Evolutionary conservation across 2,329 filamentous ascomycete genomes (phyloP), one percentile per base, ranked within the genome.

Genomic region (Trichophyton verrucosum): DNA sequence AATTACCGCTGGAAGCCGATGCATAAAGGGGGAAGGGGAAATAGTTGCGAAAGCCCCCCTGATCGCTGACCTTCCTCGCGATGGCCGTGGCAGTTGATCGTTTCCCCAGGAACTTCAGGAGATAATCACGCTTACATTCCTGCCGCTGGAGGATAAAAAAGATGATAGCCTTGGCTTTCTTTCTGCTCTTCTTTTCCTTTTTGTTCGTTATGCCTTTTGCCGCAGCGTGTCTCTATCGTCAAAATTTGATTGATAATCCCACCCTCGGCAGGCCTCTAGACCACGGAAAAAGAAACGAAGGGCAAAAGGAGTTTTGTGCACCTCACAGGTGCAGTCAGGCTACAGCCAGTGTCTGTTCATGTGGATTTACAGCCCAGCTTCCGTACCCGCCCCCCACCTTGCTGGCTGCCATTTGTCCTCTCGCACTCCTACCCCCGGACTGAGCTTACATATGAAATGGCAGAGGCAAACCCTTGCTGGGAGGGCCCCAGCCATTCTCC

Each of bases 1-100:
- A 53, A 53, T 53, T 53, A 53, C 49, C 49, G 49, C 49, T 53
- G 49, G 49, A 53, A 53, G 49, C 49, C 49, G 49, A 53, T 47
- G 44, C 44, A 47, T 20, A 24, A 47, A 24, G 9, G 20, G 44
- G 20, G 13, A n/a, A 13, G n/a, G 22, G 22, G 49, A 15, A 13
- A 33, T 8, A 53, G 49, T 30, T 13, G 24, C 49, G 44, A 47
- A 30, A 22, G 15, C 13, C 49, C 33, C 47, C 49, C 49, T 53
- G 49, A 53, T 33, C 49, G 49, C 49, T 53, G 49, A 9, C 22
- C 49, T n/a, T 27, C 6, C 49, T 53, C 22, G n/a, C 49, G 33
- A n/a, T 24, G 49, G n/a, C 49, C 49, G 30, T 20, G 49, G n/a
- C 49, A n/a, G 49, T 53, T 53, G 49, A 51, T 30, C 20, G n/a